Evolutionary conservation across 202 grass and related monocot genomes (phyloP).

Genomic region (Saccharum hybrid): DNA sequence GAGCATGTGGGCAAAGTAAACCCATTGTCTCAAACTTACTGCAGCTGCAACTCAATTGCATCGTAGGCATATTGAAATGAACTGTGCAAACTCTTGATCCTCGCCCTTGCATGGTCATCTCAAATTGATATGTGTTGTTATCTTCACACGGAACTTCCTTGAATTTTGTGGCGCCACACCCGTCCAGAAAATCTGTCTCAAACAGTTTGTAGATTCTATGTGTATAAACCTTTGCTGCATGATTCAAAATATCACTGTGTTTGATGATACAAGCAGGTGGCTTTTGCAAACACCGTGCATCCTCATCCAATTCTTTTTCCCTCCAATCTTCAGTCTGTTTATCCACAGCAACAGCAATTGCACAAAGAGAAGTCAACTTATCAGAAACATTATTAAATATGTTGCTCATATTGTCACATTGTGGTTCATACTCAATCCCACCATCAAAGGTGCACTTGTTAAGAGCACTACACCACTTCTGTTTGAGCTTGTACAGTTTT

Average conservation of each 20-base stretch:
- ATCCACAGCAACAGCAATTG: constrained; percentile 59
- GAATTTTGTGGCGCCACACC: constrained; percentile 74
- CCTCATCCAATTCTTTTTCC: constrained; percentile 73
- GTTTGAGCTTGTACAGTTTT: constrained; percentile 72
- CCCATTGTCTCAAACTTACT: constrained; percentile 87
- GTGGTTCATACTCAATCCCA: constrained; percentile 66
- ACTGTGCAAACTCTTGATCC: constrained; percentile 72
- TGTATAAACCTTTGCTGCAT: constrained; percentile 75
- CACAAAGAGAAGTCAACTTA: constrained; percentile 52
- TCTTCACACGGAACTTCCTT: constrained; percentile 57
- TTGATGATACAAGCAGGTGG: constrained; percentile 69
- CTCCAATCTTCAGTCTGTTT: constrained; percentile 71
- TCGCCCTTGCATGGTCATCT: constrained; percentile 81
- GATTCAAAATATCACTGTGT: constrained; percentile 84
- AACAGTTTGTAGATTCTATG: constrained; percentile 87
- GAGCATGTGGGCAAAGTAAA: constrained; percentile 75
- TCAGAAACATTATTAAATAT: constrained; percentile 66
- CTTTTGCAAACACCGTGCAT: constrained; percentile 60
- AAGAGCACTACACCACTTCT: constrained; percentile 71
- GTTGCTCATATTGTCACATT: constrained; percentile 70
- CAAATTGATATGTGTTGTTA: constrained; percentile 56
- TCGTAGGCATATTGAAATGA: constrained; percentile 49
- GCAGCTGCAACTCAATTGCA: constrained; percentile 67
- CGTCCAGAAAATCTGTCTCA: constrained; percentile 80
- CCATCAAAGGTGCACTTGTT: constrained; percentile 79